A percentile compares a stretch with the other conserved stretches of the same genome.
These are phyloP conservation scores for Elsinoe arachidis DNA, from an alignment of 2,329 filamentous ascomycete genomes.

Conservation along the genomic window DNA sequence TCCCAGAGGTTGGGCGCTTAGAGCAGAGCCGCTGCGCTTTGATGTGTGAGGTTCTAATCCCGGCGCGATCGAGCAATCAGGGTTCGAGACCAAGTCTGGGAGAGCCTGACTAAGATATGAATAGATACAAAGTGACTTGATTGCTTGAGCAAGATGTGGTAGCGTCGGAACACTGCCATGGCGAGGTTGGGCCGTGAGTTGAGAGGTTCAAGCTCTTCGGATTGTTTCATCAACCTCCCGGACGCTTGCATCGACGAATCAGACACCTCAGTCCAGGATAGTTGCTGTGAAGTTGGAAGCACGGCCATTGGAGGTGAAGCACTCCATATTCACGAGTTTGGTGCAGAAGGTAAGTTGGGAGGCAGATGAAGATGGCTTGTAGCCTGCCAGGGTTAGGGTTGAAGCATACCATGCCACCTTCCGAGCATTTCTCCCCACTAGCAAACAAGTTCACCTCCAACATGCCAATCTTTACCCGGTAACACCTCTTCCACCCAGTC, in stretches of 20 bases:
- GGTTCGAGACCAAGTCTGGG: not conserved
- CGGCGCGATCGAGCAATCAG: not conserved
- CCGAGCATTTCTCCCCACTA: not conserved
- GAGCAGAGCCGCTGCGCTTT: conserved; percentile 12
- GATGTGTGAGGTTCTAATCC: not conserved
- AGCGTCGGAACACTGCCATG: not conserved
- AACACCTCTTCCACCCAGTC: not conserved
- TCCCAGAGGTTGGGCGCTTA: conserved; percentile 12
- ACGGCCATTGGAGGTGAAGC: not conserved
- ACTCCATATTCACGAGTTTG: too few species aligned
- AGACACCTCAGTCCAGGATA: not conserved
- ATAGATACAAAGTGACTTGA: conserved; percentile 8
- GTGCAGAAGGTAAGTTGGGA: not conserved
- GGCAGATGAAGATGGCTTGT: not conserved
- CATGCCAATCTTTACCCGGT: not conserved
- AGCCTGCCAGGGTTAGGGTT: not conserved
- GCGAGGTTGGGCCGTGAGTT: not conserved
- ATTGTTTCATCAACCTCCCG: not conserved
- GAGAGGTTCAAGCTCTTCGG: conserved; percentile 4
- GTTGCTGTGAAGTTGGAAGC: not conserved
- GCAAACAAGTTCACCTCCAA: not conserved
- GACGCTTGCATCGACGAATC: not conserved
- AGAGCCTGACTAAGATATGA: not conserved
- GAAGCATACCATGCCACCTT: not conserved
- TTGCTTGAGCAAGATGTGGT: not conserved